Evolutionary conservation across 177 flowering plant genomes (phyloP).

Genomic region (Telopea speciosissima): DNA sequence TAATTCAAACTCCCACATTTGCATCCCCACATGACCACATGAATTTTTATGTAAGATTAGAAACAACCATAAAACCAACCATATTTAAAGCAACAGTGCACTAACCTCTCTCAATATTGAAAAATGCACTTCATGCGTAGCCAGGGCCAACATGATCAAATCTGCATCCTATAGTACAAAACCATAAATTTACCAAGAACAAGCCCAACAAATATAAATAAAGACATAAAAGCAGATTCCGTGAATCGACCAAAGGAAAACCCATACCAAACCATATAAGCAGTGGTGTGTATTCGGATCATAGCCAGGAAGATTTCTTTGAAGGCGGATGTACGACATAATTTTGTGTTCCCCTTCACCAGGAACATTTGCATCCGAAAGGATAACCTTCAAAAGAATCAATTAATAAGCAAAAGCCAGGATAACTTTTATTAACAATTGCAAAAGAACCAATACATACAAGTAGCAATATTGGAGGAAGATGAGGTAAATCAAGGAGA

Average conservation of each 20-base stretch:
- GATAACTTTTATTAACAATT: background rate
- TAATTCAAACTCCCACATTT: too few species aligned
- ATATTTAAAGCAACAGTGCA: background rate
- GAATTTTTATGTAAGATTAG: too few species aligned
- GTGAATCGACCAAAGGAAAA: background rate
- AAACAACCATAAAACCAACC: too few species aligned
- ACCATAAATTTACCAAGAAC: background rate
- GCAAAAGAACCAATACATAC: background rate
- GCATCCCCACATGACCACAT: too few species aligned
- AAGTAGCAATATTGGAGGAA: too few species aligned
- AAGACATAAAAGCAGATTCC: background rate
- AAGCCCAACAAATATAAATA: background rate
- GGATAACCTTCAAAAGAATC: conserved; percentile 69
- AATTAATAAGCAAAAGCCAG: conserved; percentile 5
- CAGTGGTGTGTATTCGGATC: conserved; percentile 98
- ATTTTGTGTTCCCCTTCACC: conserved; percentile 99
- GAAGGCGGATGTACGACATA: conserved; percentile 95
- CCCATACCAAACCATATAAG: conserved; percentile 89
- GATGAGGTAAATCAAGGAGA: too few species aligned
- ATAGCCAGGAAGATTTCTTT: conserved; percentile 90
- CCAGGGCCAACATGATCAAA: conserved; percentile 92
- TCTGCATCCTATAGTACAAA: conserved; percentile 77
- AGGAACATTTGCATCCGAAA: conserved; percentile 99
- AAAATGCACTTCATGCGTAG: conserved; percentile 98
- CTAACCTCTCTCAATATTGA: conserved; percentile 94